Evolutionary conservation across 1,284 basidiomycete genomes (phyloP).

Genomic region (Schizopora paradoxa): DNA sequence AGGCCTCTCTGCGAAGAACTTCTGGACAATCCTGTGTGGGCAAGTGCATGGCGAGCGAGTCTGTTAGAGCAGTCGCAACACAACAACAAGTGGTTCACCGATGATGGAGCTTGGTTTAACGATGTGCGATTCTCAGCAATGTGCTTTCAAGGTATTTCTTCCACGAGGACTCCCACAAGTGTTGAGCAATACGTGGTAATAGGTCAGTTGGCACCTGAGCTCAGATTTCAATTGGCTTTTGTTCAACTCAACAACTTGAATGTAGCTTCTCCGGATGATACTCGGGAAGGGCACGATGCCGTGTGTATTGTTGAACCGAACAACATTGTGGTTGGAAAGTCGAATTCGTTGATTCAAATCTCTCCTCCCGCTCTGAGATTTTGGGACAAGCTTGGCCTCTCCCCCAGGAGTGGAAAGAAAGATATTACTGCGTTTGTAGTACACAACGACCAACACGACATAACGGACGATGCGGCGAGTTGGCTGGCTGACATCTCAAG

Average conservation of each 20-base stretch:
- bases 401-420: slow-evolving; percentile 65
- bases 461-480: slow-evolving; percentile 39
- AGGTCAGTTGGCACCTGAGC: slow-evolving; percentile 10
- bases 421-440: slow-evolving; percentile 62
- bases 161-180: slow-evolving; percentile 1
- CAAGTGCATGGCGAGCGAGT: slow-evolving; percentile 55
- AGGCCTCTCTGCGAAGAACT: slow-evolving; percentile 55
- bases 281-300: no score
- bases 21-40: slow-evolving; percentile 65
- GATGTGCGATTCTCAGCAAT: slow-evolving; percentile 43
- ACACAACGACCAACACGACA: slow-evolving; percentile 53
- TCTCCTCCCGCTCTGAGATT: slow-evolving; percentile 65
- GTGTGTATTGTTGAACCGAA: neutral
- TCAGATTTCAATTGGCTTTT: neutral
- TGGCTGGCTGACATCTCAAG: slow-evolving; percentile 55
- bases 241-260: no score
- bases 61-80: slow-evolving; percentile 26
- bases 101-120: slow-evolving; percentile 45
- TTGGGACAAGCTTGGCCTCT: slow-evolving; percentile 77
- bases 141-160: slow-evolving; percentile 26
- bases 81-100: slow-evolving; percentile 19
- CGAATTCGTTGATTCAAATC: slow-evolving; percentile 56
- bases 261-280: no score
- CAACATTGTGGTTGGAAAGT: slow-evolving; percentile 52
- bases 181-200: slow-evolving; percentile 27